Percentiles rank a stretch among this genome's conserved stretches.
phyloP scores from a whole-genome alignment of 2,329 filamentous ascomycete genomes.

The Nemania diffusa region DNA sequence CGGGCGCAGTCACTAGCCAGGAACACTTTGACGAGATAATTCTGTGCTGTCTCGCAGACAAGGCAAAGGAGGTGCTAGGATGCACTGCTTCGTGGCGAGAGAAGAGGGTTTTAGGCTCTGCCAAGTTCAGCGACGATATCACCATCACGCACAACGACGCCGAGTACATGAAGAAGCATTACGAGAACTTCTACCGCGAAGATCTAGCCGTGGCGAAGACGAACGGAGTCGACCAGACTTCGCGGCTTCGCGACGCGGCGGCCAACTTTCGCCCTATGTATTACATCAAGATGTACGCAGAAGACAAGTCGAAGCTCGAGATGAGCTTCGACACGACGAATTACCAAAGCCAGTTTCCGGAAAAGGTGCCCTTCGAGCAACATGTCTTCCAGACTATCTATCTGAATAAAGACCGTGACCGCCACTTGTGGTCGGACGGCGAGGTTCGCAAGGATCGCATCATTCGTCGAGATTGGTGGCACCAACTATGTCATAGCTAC shows the following conservation, averaged over 20 bases:
- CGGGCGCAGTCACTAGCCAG: slow-evolving; percentile 54
- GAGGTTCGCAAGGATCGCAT: slow-evolving; percentile 65
- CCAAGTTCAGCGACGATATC: slow-evolving; percentile 75
- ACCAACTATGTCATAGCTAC: slow-evolving; percentile 69
- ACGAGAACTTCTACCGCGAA: slow-evolving; percentile 68
- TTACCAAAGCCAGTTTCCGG: slow-evolving; percentile 68
- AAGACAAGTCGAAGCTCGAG: slow-evolving; percentile 62
- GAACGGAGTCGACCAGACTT: slow-evolving; percentile 52
- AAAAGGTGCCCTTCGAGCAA: slow-evolving; percentile 53
- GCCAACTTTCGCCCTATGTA: slow-evolving; percentile 63
- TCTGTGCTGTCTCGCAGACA: slow-evolving; percentile 72
- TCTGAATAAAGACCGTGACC: slow-evolving; percentile 65
- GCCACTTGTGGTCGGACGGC: slow-evolving; percentile 63
- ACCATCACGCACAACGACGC: slow-evolving; percentile 75
- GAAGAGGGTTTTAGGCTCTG: slow-evolving; percentile 74
- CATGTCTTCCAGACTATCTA: slow-evolving; percentile 62
- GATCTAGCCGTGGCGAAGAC: slow-evolving; percentile 53
- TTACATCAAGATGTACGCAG: slow-evolving; percentile 65
- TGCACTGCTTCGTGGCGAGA: slow-evolving; percentile 69
- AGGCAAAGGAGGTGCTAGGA: slow-evolving; percentile 69
- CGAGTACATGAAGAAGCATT: slow-evolving; percentile 73
- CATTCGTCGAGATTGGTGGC: slow-evolving; percentile 70
- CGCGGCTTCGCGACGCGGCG: slow-evolving; percentile 55
- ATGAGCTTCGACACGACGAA: slow-evolving; percentile 68
- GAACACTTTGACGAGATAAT: slow-evolving; percentile 74